Evolutionary conservation across 225 moss, liverwort and hornwort genomes (phyloP).

Genomic region (Anthoceros angustus): DNA sequence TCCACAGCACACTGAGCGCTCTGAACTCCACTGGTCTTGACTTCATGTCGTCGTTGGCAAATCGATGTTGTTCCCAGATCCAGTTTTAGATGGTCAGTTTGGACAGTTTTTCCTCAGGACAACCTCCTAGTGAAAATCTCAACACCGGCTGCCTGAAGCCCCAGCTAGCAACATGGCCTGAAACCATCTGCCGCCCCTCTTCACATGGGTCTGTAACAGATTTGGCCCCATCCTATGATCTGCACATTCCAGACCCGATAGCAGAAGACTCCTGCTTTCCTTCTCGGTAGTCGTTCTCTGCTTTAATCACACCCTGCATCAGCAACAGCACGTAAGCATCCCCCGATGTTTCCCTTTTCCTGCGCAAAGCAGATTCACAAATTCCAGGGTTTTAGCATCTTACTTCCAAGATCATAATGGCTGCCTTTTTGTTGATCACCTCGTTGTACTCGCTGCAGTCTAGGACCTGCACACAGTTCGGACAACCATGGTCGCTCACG

Average conservation of each 20-base stretch:
- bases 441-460: conserved; percentile 77
- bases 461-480: conserved; percentile 67
- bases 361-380: background rate
- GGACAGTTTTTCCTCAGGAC: too few species aligned
- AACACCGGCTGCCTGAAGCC: too few species aligned
- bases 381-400: background rate
- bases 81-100: too few species aligned
- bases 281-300: conserved; percentile 49
- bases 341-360: background rate
- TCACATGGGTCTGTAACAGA: too few species aligned
- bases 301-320: conserved; percentile 49
- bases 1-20: too few species aligned
- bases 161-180: too few species aligned
- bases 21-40: too few species aligned
- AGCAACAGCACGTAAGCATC: background rate
- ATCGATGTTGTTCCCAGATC: too few species aligned
- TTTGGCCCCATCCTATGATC: background rate
- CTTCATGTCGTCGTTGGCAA: too few species aligned
- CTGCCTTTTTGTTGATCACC: conserved; percentile 69
- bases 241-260: background rate
- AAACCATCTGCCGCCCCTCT: too few species aligned
- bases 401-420: conserved; percentile 52
- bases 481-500: conserved; percentile 47
- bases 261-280: conserved; percentile 16
- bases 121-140: too few species aligned